Evolutionary conservation across 2,329 filamentous ascomycete species (phyloP), one percentile per base, ranked within the genome.

Genomic region (Fusarium algeriense): DNA sequence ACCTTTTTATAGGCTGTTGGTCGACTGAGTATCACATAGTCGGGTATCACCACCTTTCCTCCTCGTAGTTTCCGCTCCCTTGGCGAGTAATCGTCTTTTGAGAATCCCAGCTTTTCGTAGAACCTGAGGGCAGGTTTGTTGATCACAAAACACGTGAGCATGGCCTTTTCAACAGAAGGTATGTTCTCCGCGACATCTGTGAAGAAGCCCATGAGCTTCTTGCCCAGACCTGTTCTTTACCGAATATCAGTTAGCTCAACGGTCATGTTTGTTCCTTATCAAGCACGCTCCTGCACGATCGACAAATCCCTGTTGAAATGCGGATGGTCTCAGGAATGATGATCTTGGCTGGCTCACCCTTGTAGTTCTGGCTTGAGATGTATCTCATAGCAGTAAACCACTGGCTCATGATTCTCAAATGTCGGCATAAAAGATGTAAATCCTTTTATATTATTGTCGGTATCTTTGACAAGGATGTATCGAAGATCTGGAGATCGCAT

Each of bases 381-480:
- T 38, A 95, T 89, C 80, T 95, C 92, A 78, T 94, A 95, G 78
- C 92, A 91, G 79, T 94, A 95, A 23, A 94, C 77, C 4, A 94
- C 92, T 0, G 89, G 84, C 64, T 88, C 81, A 3, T 85, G 85
- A 67, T 90, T 88, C 76, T 93, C 91, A 74, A 88, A 88, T 4
- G 90, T 91, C n/a, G 91, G 86, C 90, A 92, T 91, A 75, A 93
- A 83, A n/a, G 90, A 92, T 2, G 87, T 84, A 74, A 93, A 92
- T 7, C 85, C 89, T 20, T 80, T 78, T 12, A 91, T 69, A 14
- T 28, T 43, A 30, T 45, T 64, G 14, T 73, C 59, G 9, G 62
- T 64, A 23, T 77, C 78, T 67, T 84, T 84, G 52, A 92, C 86
- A 6, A 94, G 80, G 11, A 94, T 82, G 78, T 93, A 95, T 45